Evolutionary conservation across 164 flowering plant genomes (phyloP).

Genomic region (Amborella trichopoda): DNA sequence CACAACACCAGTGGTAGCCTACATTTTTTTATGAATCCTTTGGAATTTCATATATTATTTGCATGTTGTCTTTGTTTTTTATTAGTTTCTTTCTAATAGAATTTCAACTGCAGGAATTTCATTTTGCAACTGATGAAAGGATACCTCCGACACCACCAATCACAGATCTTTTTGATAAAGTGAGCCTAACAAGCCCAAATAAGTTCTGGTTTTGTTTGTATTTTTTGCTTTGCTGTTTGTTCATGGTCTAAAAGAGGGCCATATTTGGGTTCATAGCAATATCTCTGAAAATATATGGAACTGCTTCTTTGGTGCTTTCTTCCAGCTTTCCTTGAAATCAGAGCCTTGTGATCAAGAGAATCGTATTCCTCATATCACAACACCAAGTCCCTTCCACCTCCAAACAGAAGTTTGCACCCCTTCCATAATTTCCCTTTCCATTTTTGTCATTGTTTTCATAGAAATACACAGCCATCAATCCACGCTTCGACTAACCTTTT

Average conservation of each 20-base stretch:
- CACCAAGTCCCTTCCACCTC: slow-evolving; percentile 81
- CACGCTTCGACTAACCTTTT: too few species aligned
- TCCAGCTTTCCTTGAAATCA: slow-evolving; percentile 71
- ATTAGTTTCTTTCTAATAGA: too few species aligned
- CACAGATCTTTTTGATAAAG: slow-evolving; percentile 77
- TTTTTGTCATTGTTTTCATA: too few species aligned
- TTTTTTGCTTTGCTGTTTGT: too few species aligned
- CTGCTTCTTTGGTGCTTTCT: not conserved
- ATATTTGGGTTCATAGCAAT: not conserved
- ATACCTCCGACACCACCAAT: slow-evolving; percentile 31
- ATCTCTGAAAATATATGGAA: not conserved
- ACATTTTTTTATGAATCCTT: not conserved
- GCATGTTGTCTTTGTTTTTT: not conserved
- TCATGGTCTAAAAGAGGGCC: too few species aligned
- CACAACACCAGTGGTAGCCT: slow-evolving; percentile 34
- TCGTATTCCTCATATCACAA: slow-evolving; percentile 43
- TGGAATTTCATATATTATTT: not conserved
- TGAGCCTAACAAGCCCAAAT: slow-evolving; percentile 5
- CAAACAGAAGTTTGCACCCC: slow-evolving; percentile 77
- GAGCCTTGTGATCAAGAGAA: slow-evolving; percentile 42
- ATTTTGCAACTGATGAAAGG: slow-evolving; percentile 84
- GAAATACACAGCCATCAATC: too few species aligned
- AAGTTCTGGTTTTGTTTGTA: too few species aligned
- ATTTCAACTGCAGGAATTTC: slow-evolving; percentile 52
- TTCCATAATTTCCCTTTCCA: too few species aligned